These are phyloP conservation scores for Leishmania martiniquensis DNA, from an alignment of 208 protist species.

Conservation along the genomic window DNA sequence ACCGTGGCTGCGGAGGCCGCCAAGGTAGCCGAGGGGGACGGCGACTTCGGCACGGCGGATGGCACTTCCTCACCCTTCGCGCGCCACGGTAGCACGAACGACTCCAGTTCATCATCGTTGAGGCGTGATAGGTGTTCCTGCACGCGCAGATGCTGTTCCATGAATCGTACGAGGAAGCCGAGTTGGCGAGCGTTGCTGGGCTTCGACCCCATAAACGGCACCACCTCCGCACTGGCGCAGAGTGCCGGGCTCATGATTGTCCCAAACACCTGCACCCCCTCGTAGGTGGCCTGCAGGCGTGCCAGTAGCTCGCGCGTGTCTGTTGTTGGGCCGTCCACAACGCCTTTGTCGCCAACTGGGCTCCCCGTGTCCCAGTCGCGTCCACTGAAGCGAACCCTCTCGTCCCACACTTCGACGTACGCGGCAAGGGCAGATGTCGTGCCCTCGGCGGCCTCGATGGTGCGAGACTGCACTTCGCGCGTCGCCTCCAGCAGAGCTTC, in stretches of 20 bases:
- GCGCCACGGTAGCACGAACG: conserved; percentile 1
- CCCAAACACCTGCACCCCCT: conserved; percentile 20
- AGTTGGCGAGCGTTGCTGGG: conserved; percentile 20
- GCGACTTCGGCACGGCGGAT: conserved; percentile 18
- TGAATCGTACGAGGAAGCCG: conserved; percentile 61
- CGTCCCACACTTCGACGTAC: conserved; percentile 18
- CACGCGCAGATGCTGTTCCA: conserved; percentile 68
- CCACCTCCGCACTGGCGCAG: conserved; percentile 16
- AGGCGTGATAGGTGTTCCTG: conserved; percentile 46
- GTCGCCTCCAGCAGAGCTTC: conserved; percentile 26
- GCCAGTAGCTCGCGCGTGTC: conserved; percentile 10
- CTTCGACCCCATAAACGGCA: conserved; percentile 35
- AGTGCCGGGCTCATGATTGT: conserved; percentile 3
- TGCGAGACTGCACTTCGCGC: conserved; percentile 9
- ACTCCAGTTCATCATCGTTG: conserved; percentile 28
- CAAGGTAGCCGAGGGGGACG: neutral
- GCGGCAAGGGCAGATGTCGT: conserved; percentile 11
- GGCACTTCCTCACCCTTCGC: neutral
- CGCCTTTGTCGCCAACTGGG: neutral
- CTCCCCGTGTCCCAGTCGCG: neutral
- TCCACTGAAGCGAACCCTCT: conserved; percentile 21
- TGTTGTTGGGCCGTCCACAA: neutral
- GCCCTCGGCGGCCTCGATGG: conserved; percentile 10
- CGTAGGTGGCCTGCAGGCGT: conserved; percentile 14
- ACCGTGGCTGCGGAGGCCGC: neutral